Base-by-base conservation (phyloP, 306 rosid genomes). In the Gastrolobium villosum region DNA sequence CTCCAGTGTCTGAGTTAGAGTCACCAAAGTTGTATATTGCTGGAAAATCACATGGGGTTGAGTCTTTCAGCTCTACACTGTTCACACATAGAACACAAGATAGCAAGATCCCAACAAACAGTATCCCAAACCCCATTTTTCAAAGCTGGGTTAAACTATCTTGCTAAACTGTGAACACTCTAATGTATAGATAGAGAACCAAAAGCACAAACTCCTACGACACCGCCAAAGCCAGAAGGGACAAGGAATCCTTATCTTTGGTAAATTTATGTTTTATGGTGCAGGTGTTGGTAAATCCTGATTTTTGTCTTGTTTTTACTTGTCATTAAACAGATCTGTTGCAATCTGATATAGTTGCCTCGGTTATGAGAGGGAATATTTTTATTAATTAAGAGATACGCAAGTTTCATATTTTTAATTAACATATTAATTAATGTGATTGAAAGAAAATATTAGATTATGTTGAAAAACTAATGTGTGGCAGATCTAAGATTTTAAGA, bases 1-100 rank as follows among this genome's bases (percentile, higher is more conserved):
- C 96, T 44, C 98, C 98, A 2, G 98, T 94, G 78, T 94, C 98
- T 9, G 98, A 94, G 61, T 94, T 94, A 1, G 98, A 94, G 87
- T 94, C 98, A 0, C 98, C 98, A 50, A 92, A 94, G 88, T 94
- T 94, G 92, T 92, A 94, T 53, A 94, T 76, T 36, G 96, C 98
- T 10, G 98, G 94, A 57, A 92, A 94, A 45, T 67, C 57, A 74
- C 98, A 94, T 52, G 85, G 15, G 10, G 83, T 72, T 75, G 84
- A 70, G 66, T 62, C 79, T 66, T 65, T 75, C 28, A 59, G 61
- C 30, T 54, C 80, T 9, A 44, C 78, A 37, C 75, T 65, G 37
- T 74, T 75, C 74, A 44, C 87, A 11, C 74, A 74, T 8, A 75
- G 39, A 40, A 75, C 68, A 62, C 76, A 84, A 3, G 69, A 83